Evolutionary conservation across 257 asterid genomes (phyloP), one percentile per base, ranked within the genome.

Genomic region (Nicotiana benthamiana): DNA sequence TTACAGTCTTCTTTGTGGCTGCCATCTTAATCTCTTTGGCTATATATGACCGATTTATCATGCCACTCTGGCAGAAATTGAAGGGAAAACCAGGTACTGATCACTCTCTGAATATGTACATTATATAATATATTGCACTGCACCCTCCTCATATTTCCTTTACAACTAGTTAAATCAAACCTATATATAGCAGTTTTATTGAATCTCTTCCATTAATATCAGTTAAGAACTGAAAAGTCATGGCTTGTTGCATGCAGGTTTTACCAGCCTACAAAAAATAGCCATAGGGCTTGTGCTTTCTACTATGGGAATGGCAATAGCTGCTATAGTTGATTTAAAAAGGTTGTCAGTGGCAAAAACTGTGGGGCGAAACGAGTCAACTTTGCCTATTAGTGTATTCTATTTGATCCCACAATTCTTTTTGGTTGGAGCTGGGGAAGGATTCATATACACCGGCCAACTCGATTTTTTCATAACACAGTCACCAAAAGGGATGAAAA

Each of bases 401-500:
- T 85, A 86, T 7, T 88, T 95, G 65, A 88, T 95, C 65, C 99
- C 98, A 0, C 99, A 95, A 82, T 92, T 95, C 66, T 84, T 95
- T 57, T 86, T 95, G 0, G 94, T 95, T 77, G 99, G 99, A 1
- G 46, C 99, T 0, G 98, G 96, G 28, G 99, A 95, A 76, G 99
- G 96, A 8, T 93, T 93, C 77, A 95, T 93, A 75, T 93, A 95
- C 89, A 93, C 98, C 0, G 99, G 99, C 27, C 98, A 95, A 64
- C 88, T 95, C 9, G 99, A 95, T 79, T 95, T 95, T 92, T 95
- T 95, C 93, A 90, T 93, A 72, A 92, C 97, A 0, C 89, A 90
- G 32, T 90, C 98, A 0, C 98, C 98, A n/a, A 93, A 95, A 79
- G 94, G 98, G 70, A 95, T 95, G 99, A 95, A 93, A 80, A 89